Evolutionary conservation across 352 stramenopile species (phyloP).

Genomic region (Pythium graminicola): DNA sequence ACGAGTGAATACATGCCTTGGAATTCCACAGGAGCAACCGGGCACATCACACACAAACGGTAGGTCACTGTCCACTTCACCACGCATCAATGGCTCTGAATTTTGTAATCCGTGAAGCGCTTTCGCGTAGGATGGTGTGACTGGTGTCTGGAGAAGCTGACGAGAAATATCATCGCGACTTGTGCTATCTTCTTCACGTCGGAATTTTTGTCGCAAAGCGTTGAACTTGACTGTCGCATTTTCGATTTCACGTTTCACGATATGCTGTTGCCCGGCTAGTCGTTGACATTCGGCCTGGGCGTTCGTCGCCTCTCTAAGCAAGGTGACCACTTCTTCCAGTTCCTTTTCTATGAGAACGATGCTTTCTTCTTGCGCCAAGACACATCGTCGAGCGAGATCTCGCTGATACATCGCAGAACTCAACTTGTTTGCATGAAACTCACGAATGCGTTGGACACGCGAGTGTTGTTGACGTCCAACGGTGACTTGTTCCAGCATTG

Average conservation of each 20-base stretch:
- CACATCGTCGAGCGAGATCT: constrained; percentile 25
- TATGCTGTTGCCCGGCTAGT: constrained; percentile 26
- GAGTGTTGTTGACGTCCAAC: constrained; percentile 11
- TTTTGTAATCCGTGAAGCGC: constrained; percentile 6
- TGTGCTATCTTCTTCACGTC: background rate
- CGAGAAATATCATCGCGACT: constrained; percentile 4
- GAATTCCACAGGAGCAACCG: constrained; percentile 47
- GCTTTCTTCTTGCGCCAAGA: constrained; percentile 33
- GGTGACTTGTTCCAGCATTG: constrained; percentile 13
- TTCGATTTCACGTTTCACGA: constrained; percentile 50
- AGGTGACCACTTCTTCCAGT: constrained; percentile 23
- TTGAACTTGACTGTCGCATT: constrained; percentile 45
- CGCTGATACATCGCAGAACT: constrained; percentile 17
- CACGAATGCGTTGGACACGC: constrained; percentile 12
- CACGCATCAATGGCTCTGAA: background rate
- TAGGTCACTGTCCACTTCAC: background rate
- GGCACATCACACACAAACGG: constrained; percentile 46
- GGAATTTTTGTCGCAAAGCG: constrained; percentile 16
- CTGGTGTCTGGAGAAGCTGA: constrained; percentile 2
- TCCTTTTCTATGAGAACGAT: constrained; percentile 34
- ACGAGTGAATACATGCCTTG: constrained; percentile 51
- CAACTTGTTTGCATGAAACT: constrained; percentile 22
- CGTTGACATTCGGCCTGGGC: constrained; percentile 32
- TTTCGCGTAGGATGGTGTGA: constrained; percentile 12
- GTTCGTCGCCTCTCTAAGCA: constrained; percentile 31